Base-by-base conservation (phyloP, 2,329 filamentous ascomycete species). In the Neopestalotiopsis rosae region DNA sequence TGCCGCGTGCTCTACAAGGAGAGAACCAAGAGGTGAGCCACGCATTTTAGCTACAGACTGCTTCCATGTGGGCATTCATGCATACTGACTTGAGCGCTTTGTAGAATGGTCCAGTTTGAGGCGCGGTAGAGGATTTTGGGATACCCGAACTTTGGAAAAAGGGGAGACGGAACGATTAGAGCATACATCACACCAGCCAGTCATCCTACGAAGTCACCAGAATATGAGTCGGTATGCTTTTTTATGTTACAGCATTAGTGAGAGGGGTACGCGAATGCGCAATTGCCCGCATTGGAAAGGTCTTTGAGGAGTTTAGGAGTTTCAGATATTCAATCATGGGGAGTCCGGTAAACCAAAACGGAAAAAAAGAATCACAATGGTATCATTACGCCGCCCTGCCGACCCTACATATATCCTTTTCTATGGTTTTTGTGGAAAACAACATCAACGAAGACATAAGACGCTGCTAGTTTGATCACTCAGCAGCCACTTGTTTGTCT, bases 101-200 rank as follows among this genome's bases (percentile, higher is more conserved):
- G 67, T 75, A 97, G 95, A 78, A 98, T 98, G 95, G 95, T 98
- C 65, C 96, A 99, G 84, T 98, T 99, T 78, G 95, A 99, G 86
- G 96, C 96, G 65, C 90, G 95, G 83, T 98, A 82, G 87, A 72
- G 30, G n/a, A 20, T 13, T 32, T 10, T 12, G 13, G 13, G 7
- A 42, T 5, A 14, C 13, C 24, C 58, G 12, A 32, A 34, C 28
- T 10, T 17, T 40, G 10, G 30, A 32, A 30, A 17, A 34, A 13
- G n/a, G 59, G n/a, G n/a, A 30, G 20, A 62, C 34, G 14, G 59
- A 30, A 14, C 59, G 9, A 38, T n/a, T 13, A 10, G 34, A 40
- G 34, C 32, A 30, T 13, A n/a, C 14, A 20, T 34, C 9, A 28
- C 30, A 32, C n/a, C 59, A 34, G 30, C 24, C 30, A 14, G 10